Evolutionary conservation across 768 basidiomycete genomes (phyloP).

Genomic region (Paxillus involutus): DNA sequence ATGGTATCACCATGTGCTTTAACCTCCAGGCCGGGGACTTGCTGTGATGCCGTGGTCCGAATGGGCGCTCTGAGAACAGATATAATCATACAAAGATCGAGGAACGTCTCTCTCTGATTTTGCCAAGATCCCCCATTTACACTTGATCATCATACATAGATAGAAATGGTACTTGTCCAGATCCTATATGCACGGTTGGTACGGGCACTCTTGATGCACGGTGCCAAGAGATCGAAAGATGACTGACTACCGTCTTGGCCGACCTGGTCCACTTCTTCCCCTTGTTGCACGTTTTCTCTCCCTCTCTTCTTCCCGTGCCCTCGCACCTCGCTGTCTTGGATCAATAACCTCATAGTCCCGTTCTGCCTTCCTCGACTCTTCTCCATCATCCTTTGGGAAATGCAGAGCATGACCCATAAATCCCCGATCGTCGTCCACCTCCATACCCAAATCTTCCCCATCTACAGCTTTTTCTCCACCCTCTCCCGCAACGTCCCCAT

Average conservation of each 20-base stretch:
- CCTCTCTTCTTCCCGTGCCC: constrained; percentile 76
- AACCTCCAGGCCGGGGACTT: too few relatives aligned
- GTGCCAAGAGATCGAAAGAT: too few relatives aligned
- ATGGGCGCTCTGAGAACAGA: too few relatives aligned
- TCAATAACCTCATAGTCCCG: constrained; percentile 90
- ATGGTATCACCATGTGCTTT: too few relatives aligned
- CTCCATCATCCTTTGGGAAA: constrained; percentile 78
- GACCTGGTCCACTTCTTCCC: constrained; percentile 19
- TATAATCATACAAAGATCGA: too few relatives aligned
- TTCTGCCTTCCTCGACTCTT: constrained; percentile 76
- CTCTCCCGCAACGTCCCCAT: constrained; percentile 13
- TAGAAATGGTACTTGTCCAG: too few relatives aligned
- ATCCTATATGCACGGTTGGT: too few relatives aligned
- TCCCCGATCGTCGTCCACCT: constrained; percentile 75
- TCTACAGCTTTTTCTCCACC: constrained; percentile 13
- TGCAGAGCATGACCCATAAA: constrained; percentile 72
- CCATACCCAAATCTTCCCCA: constrained; percentile 55
- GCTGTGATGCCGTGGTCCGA: too few relatives aligned
- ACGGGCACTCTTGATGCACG: too few relatives aligned
- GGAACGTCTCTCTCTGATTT: too few relatives aligned
- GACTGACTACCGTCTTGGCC: constrained; percentile 20
- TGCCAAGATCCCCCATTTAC: too few relatives aligned
- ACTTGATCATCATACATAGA: too few relatives aligned
- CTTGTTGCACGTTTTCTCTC: constrained; percentile 51
- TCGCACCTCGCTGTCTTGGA: constrained; percentile 68